Base-by-base conservation (phyloP, 306 rosid species). In the Mucuna pruriens region DNA sequence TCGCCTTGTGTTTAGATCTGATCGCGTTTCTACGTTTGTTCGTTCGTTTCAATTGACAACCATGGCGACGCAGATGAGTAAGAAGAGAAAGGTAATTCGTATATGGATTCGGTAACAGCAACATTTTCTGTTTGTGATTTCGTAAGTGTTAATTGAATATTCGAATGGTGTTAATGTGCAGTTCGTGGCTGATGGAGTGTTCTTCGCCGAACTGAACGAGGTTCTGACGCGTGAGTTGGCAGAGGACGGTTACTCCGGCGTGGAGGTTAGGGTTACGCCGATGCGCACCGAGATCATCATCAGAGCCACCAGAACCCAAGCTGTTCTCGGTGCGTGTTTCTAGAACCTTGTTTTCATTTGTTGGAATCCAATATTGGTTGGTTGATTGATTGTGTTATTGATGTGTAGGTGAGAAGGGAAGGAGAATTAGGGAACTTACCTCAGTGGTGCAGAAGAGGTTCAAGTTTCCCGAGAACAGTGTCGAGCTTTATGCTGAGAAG, bases 261-360 rank as follows among this genome's bases (percentile, higher is more conserved):
- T 69, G 55, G 75, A 69, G 57, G 75, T 69, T 25, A 69, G 75
- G 75, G 75, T 69, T 44, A 69, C 75, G 57, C 75, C 75, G 0
- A 69, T 69, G 75, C 36, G 75, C 6, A 69, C 75, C 4, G 75
- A 69, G 3, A 69, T 69, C 23, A 69, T 69, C 57, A 69, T 69
- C 75, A 69, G 75, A 69, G 75, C 75, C 75, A 69, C 75, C 25
- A 22, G 75, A 69, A 69, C 75, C 3, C 75, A 69, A 69, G 75
- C 75, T 0, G 75, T 69, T 23, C 75, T 69, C 3, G 75, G 75
- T 67, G 4, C 16, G 34, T 40, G n/a, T 17, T 20, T 67, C 52
- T 67, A 11, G 34, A 67, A 20, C 2, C 34, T 40, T 67, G 11
- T 2, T 0, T 19, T 20, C 1, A 3, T 39, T 39, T 36, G 3